Percentiles rank a stretch among this genome's conserved stretches.
phyloP scores from a whole-genome alignment of 768 basidiomycete genomes.

The Mycena latifolia region DNA sequence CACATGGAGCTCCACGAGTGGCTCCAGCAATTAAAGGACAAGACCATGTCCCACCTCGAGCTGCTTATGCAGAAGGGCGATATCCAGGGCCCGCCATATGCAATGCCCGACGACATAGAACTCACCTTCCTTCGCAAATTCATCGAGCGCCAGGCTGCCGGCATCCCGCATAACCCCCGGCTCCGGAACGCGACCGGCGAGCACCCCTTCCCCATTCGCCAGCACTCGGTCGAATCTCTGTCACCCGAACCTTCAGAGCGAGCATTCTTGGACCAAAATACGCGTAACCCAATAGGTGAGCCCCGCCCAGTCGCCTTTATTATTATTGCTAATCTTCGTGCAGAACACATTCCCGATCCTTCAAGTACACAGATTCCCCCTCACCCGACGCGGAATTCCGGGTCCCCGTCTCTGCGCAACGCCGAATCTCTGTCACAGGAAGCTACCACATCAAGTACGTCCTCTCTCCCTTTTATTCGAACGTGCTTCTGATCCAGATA shows the following conservation, averaged over 20 bases:
- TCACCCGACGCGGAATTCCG: conserved; percentile 58
- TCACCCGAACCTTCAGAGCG: conserved; percentile 64
- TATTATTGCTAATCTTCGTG: conserved; percentile 22
- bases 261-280: conserved; percentile 47
- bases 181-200: conserved; percentile 66
- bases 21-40: conserved; percentile 90
- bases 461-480: background rate
- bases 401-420: conserved; percentile 64
- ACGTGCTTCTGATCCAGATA: background rate
- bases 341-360: conserved; percentile 54
- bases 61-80: conserved; percentile 91
- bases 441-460: conserved; percentile 71
- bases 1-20: conserved; percentile 92
- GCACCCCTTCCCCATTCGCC: conserved; percentile 46
- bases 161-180: conserved; percentile 84
- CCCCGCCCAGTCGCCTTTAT: conserved; percentile 25
- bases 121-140: conserved; percentile 85
- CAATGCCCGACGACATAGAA: conserved; percentile 85
- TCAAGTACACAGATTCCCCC: conserved; percentile 47
- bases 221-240: conserved; percentile 60
- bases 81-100: conserved; percentile 85
- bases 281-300: conserved; percentile 28
- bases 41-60: conserved; percentile 90
- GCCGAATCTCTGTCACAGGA: conserved; percentile 69
- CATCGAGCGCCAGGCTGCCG: conserved; percentile 82